Conservation (phyloP, 169 alveolate genomes). For the Cardiosporidium cionae region DNA sequence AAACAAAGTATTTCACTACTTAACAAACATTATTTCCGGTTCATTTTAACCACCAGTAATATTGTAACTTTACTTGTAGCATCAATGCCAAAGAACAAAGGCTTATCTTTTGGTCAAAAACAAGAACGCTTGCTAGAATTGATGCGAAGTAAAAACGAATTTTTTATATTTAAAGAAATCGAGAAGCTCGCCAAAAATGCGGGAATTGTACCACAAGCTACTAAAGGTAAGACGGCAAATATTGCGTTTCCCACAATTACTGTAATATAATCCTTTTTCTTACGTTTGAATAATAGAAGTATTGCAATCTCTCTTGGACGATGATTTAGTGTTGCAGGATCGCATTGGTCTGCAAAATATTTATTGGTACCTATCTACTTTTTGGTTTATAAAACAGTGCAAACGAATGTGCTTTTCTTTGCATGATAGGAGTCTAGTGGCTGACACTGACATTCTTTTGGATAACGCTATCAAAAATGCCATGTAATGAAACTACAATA, state of each 20-base stretch:
- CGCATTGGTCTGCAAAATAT: background rate
- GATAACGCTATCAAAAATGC: too few species aligned
- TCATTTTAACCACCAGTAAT: too few species aligned
- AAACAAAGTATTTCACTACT: too few species aligned
- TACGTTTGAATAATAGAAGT: too few species aligned
- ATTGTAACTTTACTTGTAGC: too few species aligned
- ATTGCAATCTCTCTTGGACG: background rate
- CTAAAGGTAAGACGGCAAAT: background rate
- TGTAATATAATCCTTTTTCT: background rate
- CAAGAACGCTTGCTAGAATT: background rate
- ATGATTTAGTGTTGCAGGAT: background rate
- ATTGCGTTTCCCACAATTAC: background rate
- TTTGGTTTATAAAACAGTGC: too few species aligned
- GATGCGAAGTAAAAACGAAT: background rate
- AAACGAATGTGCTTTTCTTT: too few species aligned
- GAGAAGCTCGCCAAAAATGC: background rate
- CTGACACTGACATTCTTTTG: too few species aligned
- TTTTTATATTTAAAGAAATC: background rate
- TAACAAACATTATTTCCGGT: too few species aligned
- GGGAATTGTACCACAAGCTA: background rate
- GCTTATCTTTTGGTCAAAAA: background rate
- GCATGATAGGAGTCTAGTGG: too few species aligned
- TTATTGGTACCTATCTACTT: background rate
- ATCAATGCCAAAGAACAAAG: background rate
- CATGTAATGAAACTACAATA: too few species aligned